phyloP scores from a whole-genome alignment of 176 grass and related monocot genomes.

The Aegilops speltoides region DNA sequence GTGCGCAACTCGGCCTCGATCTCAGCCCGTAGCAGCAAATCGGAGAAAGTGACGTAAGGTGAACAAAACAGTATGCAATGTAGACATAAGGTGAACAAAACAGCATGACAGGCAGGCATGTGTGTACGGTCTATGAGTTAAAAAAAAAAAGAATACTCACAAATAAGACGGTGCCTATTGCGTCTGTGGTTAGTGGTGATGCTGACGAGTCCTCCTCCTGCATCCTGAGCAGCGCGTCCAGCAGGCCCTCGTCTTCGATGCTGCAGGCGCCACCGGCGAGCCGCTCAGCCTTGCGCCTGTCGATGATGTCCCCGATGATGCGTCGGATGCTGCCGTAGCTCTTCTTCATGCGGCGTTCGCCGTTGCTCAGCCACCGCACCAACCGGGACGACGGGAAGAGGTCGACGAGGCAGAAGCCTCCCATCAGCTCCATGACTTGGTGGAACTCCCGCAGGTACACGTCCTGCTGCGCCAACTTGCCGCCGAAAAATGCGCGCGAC shows the following conservation, averaged over 20 bases:
- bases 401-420: too few species aligned
- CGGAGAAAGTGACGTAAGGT: too few species aligned
- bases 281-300: neutral
- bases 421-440: too few species aligned
- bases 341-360: neutral
- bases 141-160: neutral
- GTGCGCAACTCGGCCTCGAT: too few species aligned
- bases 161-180: neutral
- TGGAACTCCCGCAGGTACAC: too few species aligned
- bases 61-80: too few species aligned
- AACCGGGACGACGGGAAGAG: neutral
- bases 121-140: too few species aligned
- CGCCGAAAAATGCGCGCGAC: too few species aligned
- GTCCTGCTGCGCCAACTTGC: too few species aligned
- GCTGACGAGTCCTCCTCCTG: neutral
- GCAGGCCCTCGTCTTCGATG: neutral
- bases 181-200: neutral
- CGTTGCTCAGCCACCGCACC: neutral
- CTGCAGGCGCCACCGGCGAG: neutral
- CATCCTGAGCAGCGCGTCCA: neutral
- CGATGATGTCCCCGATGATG: neutral
- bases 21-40: too few species aligned
- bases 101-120: too few species aligned
- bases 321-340: neutral
- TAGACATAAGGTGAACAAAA: too few species aligned